Base-by-base conservation (phyloP, 208 protist species). In the Trypanosoma grayi region DNA sequence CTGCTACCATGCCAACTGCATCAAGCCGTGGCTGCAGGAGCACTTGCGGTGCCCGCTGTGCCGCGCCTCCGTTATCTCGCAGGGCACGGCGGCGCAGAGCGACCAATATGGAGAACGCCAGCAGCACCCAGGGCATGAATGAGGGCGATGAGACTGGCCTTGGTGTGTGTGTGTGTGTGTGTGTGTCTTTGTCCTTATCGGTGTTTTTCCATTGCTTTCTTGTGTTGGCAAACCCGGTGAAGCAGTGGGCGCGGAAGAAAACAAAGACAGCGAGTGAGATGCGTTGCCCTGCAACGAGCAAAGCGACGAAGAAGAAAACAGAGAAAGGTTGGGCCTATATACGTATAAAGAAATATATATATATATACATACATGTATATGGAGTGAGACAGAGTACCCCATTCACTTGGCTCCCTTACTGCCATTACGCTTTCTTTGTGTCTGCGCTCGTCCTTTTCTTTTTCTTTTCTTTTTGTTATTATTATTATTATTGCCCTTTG, bases 1-100 rank as follows among this genome's bases (percentile, higher is more conserved):
- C 58, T 75, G 57, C 30, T 79, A 66, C 30, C 77, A 83, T 46
- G 20, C 25, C 4, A 18, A 56, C 16, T 83, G 77, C 37, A 64
- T 83, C 14, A 57, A 50, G 52, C 63, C 55, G 40, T 83, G 77
- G 77, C 47, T 83, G 18, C 34, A 37, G 7, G 30, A 62, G 43
- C 39, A 67, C 54, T 31, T 34, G 28, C 56, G 25, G 1, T 82
- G 76, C 50, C 76, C 76, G 18, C 51, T 71, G 25, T 82, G 76
- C 47, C 60, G 76, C 9, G 50, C 55, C 10, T 52, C 47, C 2
- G 44, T 70, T 28, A 9, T 63, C 8, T 43, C 55, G 9, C 14
- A 14, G 18, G 28, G 27, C 11, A 33, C 4, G 24, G 18, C 5
- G 9, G 3, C 1, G 6, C 18, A 37, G 13, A 20, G 6, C 30